Base-by-base conservation (phyloP, 2,329 filamentous ascomycete species). In the Pseudogymnoascus sp. region DNA sequence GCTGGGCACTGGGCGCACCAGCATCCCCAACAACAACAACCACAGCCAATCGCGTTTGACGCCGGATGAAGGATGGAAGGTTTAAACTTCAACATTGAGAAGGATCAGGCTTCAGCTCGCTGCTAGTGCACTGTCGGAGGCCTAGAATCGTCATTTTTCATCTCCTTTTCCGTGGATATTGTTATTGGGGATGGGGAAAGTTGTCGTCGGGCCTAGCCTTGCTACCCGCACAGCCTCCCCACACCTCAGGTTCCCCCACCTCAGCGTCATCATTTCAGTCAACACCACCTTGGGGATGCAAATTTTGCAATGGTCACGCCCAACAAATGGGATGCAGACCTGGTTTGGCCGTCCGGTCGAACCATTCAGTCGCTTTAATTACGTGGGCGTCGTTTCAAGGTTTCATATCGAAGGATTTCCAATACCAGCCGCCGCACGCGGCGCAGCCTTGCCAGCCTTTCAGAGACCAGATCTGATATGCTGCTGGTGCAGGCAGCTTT, bases 301-400 rank as follows among this genome's bases (percentile, higher is more conserved):
- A 18, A 34, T 12, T 12, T 18, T 56, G 14, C 25, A 5, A 31
- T 34, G 28, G n/a, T 18, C 25, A 18, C 21, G 49, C 28, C 11
- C 49, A 36, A 36, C 16, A 21, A 34, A 12, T 21, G 16, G 28
- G 16, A 18, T 56, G 16, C 25, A 34, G 49, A 21, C 28, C 28
- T 34, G 11, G 16, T 56, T 34, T 21, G 25, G 28, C 28, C 16
- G n/a, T 56, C 16, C 8, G 28, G 49, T 12, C 28, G 3, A 25
- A 16, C n/a, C 46, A 31, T 9, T 21, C 18, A 18, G 7, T 53
- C 7, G 46, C 23, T 21, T 34, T 34, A 11, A 34, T 12, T 56
- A 56, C 49, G 14, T 56, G 49, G 49, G 49, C 49, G 49, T 56
- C 16, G n/a, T 56, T 56, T 56, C 49, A 56, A 56, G 28, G 49